These are phyloP conservation scores for Curvularia sp. DNA, from an alignment of 2,329 filamentous ascomycete genomes.

Conservation along the genomic window DNA sequence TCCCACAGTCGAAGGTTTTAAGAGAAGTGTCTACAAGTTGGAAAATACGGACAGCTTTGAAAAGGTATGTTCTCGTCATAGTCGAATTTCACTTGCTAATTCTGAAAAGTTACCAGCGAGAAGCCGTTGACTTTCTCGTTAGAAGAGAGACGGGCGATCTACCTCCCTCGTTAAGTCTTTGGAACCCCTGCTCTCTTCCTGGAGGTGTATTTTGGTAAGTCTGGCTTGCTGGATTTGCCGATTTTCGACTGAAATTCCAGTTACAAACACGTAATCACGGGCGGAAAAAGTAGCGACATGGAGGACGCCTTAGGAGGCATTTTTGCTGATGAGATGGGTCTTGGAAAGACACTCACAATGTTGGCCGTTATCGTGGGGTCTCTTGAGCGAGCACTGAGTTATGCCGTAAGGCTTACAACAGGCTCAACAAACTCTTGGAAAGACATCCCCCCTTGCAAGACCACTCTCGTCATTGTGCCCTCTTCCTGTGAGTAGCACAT, in stretches of 20 bases:
- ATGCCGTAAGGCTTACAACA: slow-evolving; percentile 32
- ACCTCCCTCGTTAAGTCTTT: slow-evolving; percentile 13
- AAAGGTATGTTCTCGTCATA: neutral
- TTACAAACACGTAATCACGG: slow-evolving; percentile 73
- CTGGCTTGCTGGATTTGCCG: too few relatives aligned
- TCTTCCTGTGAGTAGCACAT: slow-evolving; percentile 29
- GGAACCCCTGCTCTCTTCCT: slow-evolving; percentile 3
- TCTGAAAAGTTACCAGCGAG: slow-evolving; percentile 20
- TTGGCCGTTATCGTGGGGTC: slow-evolving; percentile 59
- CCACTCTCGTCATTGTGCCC: slow-evolving; percentile 41
- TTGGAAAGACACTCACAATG: slow-evolving; percentile 64
- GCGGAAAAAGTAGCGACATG: slow-evolving; percentile 40
- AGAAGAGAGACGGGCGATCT: slow-evolving; percentile 16
- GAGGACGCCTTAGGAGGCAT: slow-evolving; percentile 54
- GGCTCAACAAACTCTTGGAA: neutral
- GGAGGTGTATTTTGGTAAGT: slow-evolving; percentile 3
- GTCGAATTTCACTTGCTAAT: neutral
- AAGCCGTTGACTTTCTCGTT: slow-evolving; percentile 21
- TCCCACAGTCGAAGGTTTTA: slow-evolving; percentile 2
- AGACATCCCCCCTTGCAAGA: slow-evolving; percentile 18
- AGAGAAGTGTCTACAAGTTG: slow-evolving; percentile 3
- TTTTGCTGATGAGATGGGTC: slow-evolving; percentile 68
- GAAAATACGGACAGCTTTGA: slow-evolving; percentile 8
- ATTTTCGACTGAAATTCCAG: slow-evolving; percentile 3
- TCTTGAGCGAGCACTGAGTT: slow-evolving; percentile 46